Conservation (phyloP, 78 protist species). For the Diacronema lutheri region DNA sequence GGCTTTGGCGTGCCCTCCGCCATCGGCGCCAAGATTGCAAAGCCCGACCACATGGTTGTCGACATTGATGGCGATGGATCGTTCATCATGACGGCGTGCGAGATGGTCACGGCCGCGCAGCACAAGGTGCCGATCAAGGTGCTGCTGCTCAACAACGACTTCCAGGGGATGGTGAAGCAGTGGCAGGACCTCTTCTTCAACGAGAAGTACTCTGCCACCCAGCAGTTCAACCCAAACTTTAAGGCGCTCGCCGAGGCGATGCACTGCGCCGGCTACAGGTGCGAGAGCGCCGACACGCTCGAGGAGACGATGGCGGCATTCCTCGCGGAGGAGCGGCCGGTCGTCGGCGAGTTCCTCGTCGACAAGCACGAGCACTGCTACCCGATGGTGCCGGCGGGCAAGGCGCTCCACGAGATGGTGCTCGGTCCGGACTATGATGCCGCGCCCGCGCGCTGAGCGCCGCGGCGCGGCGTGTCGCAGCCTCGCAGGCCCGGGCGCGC, state of each 20-base stretch:
- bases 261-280: not conserved
- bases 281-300: not conserved
- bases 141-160: constrained; percentile 12
- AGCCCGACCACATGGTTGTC: constrained; percentile 59
- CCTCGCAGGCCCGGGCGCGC: too few species aligned
- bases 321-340: not conserved
- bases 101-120: constrained; percentile 57
- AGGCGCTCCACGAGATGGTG: constrained; percentile 12
- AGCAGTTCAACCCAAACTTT: constrained; percentile 12
- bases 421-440: not conserved
- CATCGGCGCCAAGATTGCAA: constrained; percentile 42
- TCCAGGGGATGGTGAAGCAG: not conserved
- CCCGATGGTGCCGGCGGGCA: constrained; percentile 17
- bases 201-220: not conserved
- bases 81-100: constrained; percentile 66
- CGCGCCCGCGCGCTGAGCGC: too few species aligned
- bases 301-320: not conserved
- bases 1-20: constrained; percentile 56
- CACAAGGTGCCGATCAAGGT: constrained; percentile 42
- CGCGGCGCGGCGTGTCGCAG: too few species aligned
- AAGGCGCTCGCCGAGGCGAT: not conserved
- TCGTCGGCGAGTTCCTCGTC: not conserved
- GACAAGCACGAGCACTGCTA: constrained; percentile 2
- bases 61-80: constrained; percentile 70
- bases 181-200: constrained; percentile 29